These are phyloP conservation scores for Bjerkandera adusta DNA, from an alignment of 1,284 basidiomycete species.

Conservation along the genomic window DNA sequence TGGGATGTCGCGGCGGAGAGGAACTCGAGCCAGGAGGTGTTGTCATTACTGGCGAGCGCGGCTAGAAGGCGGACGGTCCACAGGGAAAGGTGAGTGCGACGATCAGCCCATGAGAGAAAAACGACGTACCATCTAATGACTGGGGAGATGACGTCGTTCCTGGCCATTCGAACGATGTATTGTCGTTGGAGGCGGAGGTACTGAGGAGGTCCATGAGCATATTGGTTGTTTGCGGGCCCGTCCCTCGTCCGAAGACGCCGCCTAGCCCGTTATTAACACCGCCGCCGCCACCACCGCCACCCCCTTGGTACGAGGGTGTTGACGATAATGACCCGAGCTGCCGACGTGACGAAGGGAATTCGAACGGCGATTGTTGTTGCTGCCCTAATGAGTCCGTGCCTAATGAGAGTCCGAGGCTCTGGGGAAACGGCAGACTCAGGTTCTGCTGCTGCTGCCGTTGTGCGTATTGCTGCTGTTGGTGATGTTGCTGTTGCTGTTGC, in stretches of 20 bases:
- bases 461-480: not conserved
- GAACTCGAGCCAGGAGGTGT: slow-evolving; percentile 14
- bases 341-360: slow-evolving; percentile 4
- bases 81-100: not conserved
- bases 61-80: not conserved
- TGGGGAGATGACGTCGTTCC: slow-evolving; percentile 1
- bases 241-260: not conserved
- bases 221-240: slow-evolving; percentile 11
- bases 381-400: not conserved
- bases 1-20: slow-evolving; percentile 1
- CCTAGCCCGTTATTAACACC: slow-evolving; percentile 2
- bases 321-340: not conserved
- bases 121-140: not conserved
- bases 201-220: slow-evolving; percentile 14
- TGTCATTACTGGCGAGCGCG: slow-evolving; percentile 1
- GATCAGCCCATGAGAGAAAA: not conserved
- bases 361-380: slow-evolving; percentile 2
- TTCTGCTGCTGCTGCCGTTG: not conserved
- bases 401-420: not conserved
- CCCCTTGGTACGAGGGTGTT: not conserved
- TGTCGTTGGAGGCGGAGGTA: not conserved
- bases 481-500: slow-evolving; percentile 1
- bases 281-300: not conserved
- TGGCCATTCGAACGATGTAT: slow-evolving; percentile 12
- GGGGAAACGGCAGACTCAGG: slow-evolving; percentile 4